A percentile compares a stretch with the other conserved stretches of the same genome.
Evolutionary conservation across 345 rosid species (phyloP).

Genomic region (Eucalyptus albens): DNA sequence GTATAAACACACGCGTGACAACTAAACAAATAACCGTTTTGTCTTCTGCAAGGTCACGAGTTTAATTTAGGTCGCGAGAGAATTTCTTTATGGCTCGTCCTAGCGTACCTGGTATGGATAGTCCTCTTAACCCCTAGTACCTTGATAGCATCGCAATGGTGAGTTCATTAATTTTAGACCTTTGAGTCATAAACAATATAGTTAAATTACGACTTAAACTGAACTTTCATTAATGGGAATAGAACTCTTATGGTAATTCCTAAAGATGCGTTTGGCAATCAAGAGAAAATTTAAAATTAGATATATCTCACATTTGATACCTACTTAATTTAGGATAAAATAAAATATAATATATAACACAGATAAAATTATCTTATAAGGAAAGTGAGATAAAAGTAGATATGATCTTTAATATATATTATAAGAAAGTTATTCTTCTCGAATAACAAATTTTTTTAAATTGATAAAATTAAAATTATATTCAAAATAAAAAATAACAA

Average conservation of each 20-base stretch:
- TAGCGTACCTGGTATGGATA: no score
- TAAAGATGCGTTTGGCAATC: accelerated
- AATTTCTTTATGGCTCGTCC: not conserved
- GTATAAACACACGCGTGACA: not conserved
- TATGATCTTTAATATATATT: accelerated
- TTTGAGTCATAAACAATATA: accelerated
- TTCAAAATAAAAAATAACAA: no score
- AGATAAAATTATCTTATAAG: accelerated
- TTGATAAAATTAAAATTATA: no score
- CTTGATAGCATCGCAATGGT: accelerated
- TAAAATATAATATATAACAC: accelerated
- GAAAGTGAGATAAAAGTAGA: accelerated
- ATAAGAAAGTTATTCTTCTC: accelerated
- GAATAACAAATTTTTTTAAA: accelerated
- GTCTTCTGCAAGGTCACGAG: not conserved
- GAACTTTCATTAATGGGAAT: accelerated
- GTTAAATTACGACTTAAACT: accelerated
- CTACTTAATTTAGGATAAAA: no score
- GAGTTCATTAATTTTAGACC: not conserved
- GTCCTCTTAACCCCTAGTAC: no score
- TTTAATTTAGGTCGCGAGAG: not conserved
- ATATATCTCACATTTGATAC: no score
- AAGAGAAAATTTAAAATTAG: accelerated
- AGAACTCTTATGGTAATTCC: accelerated
- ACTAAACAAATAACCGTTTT: no score